Percentiles rank a stretch among this genome's conserved stretches.
These are phyloP conservation scores for Macrolepiota fuliginosa DNA, from an alignment of 768 basidiomycete genomes.

Conservation along the genomic window DNA sequence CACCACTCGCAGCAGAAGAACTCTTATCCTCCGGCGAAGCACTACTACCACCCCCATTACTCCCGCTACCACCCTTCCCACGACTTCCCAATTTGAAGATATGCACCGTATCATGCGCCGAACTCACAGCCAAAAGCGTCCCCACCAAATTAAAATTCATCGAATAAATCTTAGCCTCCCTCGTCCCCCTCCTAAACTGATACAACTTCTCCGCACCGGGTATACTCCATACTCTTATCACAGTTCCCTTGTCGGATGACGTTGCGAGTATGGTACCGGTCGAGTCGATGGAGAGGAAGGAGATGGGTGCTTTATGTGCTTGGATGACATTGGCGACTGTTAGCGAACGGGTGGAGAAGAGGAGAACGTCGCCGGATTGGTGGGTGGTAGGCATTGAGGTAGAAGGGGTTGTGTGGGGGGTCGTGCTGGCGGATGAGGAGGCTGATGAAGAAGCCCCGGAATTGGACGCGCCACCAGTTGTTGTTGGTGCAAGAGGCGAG, in stretches of 20 bases:
- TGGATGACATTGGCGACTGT: slow-evolving; percentile 95
- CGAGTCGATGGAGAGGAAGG: slow-evolving; percentile 81
- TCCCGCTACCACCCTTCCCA: slow-evolving; percentile 7
- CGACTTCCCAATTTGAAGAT: slow-evolving; percentile 78
- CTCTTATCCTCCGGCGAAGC: slow-evolving; percentile 8
- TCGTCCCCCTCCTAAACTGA: slow-evolving; percentile 90
- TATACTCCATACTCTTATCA: slow-evolving; percentile 91
- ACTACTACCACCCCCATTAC: background rate
- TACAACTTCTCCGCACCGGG: slow-evolving; percentile 92
- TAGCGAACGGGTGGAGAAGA: slow-evolving; percentile 91
- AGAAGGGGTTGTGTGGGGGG: slow-evolving; percentile 24
- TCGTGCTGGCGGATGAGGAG: background rate
- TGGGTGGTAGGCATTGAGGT: slow-evolving; percentile 24
- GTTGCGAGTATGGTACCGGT: slow-evolving; percentile 91
- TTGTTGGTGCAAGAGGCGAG: slow-evolving; percentile 41
- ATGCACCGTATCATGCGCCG: slow-evolving; percentile 94
- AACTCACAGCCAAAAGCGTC: slow-evolving; percentile 85
- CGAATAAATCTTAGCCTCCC: slow-evolving; percentile 82
- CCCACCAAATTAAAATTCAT: slow-evolving; percentile 79
- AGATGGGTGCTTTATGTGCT: slow-evolving; percentile 94
- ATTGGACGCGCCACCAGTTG: background rate
- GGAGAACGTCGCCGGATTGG: slow-evolving; percentile 83
- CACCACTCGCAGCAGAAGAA: slow-evolving; percentile 24
- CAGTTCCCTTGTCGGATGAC: slow-evolving; percentile 92
- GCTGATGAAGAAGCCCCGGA: background rate